Evolutionary conservation across 768 basidiomycete genomes (phyloP), one percentile per base, ranked within the genome.

Genomic region (Trichaptum fuscoviolaceum): DNA sequence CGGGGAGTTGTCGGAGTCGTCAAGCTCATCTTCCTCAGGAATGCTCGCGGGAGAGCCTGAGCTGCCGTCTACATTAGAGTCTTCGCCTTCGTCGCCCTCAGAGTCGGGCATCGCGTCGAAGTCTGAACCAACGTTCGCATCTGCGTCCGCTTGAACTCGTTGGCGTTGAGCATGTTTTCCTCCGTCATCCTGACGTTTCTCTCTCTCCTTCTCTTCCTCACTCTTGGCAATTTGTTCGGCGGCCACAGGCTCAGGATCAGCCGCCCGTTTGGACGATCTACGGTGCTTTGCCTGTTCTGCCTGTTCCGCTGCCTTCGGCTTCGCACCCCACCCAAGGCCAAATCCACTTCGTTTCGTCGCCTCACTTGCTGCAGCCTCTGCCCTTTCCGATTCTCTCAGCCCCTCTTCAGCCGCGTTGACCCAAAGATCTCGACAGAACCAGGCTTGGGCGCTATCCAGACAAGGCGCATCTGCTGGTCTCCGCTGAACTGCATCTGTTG

Each of bases 361-460:
- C 68, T 69, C 23, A 63, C 65, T 63, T 35, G 27, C 68, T 15
- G 70, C 59, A 17, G 69, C 71, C 17, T 71, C 66, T 8, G 73
- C 71, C 57, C 72, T 36, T 27, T 73, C 84, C 57, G 81, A 77
- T 67, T 86, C 90, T 67, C 82, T 84, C 76, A 88, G 86, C 20
- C 89, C 89, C 62, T 92, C 91, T 27, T 83, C 80, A 0, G 96
- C 96, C 60, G 89, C 90, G 69, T 85, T 85, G n/a, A 94, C 84
- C 97, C 97, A 99, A 52, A 99, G 82, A 76, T 99, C 97, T 42
- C 97, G 81, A 72, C 97, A 99, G 81, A 99, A 99, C 92, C 93
- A 99, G 35, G 96, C 95, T 76, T 99, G 97, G 42, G 89, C 92
- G 73, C 93, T 96, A 76, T 99, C 97, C 72, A 98, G 85, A 75